Base-by-base conservation (phyloP, 176 grass and related monocot genomes). In the Hordeum marinum region DNA sequence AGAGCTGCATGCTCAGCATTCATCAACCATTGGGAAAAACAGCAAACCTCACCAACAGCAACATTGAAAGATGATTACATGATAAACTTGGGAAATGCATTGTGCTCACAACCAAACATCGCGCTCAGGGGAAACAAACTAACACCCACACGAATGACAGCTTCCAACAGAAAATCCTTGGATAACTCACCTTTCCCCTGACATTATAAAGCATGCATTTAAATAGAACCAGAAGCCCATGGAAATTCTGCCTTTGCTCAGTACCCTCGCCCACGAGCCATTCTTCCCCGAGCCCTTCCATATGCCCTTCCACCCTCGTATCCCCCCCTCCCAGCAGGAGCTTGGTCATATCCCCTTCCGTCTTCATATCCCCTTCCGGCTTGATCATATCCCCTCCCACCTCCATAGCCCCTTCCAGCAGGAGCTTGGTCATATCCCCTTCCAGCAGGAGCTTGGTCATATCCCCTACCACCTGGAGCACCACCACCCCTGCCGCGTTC, bases 1-100 rank as follows among this genome's bases (percentile, higher is more conserved):
- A 80, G 37, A 58, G 61, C 89, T 84, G 80, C 90, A 85, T 83
- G 90, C 87, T 92, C 72, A 89, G 87, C 86, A 89, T 79, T 88
- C 79, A 80, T 75, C 35, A 29, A 83, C 68, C 83, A 89, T 86
- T 69, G 87, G 80, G 79, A 89, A 89, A 92, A 89, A 68, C 76
- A 87, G 81, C 81, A 86, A 85, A 80, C 74, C 67, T 89, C 46
- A 23, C 74, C 86, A 63, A 74, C 79, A 63, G 81, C 78, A 80
- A 75, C 79, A 85, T 58, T 59, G 26, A 80, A 88, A 79, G 72
- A 78, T 83, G 82, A 79, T 74, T 50, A 88, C 83, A 92, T 34
- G 87, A 89, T 83, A 83, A 83, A 67, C 83, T 69, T 55, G 9
- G 66, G 73, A 75, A 75, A 86, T 75, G 82, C 83, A 89, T 75